Base-by-base conservation (phyloP, 2,329 filamentous ascomycete species). In the Trichoderma atroviride region DNA sequence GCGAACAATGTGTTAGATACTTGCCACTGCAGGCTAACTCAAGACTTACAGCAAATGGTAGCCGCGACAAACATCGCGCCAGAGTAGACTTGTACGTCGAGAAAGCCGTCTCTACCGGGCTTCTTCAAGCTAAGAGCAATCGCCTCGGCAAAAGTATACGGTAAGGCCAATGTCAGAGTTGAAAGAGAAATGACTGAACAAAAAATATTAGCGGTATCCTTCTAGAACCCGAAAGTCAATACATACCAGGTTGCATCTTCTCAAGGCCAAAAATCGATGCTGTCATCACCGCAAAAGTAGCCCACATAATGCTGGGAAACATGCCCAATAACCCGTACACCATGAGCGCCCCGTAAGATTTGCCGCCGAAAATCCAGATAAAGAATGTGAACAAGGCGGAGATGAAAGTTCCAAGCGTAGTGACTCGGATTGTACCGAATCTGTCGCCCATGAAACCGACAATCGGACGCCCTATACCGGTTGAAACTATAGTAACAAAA, bases 121-220 rank as follows among this genome's bases (percentile, higher is more conserved):
- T 67, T 67, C 19, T 55, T 58, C 40, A 67, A 33, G 64, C 55
- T 67, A 0, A 67, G 64, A 0, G 55, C 64, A 14, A 67, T 67
- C 10, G 64, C 55, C n/a, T 67, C 64, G 0, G 64, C 64, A 67
- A 67, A 67, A 11, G 64, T 67, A 22, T 67, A 67, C 1, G 64
- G 64, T 31, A 67, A 22, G 10, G 64, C 40, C 9, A 67, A 24
- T 5, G 64, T 67, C 14, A 67, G 9, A 3, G 58, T 43, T 4
- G 64, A 67, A 29, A 67, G 64, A 27, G 64, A 67, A n/a, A 67
- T 59, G 14, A 43, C 64, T 67, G 1, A 3, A 9, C 29, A 52
- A 29, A 9, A 1, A 27, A 27, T 27, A 16, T 67, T 35, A 58
- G 40, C n/a, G 10, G 47, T 50, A 2, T 5, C 16, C n/a, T 29